Evolutionary conservation across 73 alveolate genomes (phyloP).

Genomic region (Symbiodinium natans): DNA sequence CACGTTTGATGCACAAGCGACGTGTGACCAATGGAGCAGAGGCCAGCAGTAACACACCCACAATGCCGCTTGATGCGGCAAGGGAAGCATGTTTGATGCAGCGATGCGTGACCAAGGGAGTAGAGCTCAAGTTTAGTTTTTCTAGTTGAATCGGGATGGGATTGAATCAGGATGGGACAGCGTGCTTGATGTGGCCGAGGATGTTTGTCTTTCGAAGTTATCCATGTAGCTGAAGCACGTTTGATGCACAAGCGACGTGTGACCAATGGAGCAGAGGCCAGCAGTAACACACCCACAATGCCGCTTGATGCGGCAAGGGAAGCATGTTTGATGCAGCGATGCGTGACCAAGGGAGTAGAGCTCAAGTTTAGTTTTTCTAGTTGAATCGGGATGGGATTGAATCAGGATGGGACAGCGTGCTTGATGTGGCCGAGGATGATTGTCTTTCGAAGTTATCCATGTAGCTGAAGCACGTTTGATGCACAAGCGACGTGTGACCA

Average conservation of each 20-base stretch:
- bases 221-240: not conserved
- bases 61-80: not conserved
- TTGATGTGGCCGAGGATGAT: not conserved
- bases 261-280: not conserved
- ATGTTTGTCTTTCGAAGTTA: not conserved
- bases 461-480: not conserved
- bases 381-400: not conserved
- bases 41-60: not conserved
- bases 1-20: not conserved
- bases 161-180: no score
- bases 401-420: no score
- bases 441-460: not conserved
- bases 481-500: not conserved
- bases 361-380: no score
- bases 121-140: no score
- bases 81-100: no score
- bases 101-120: not conserved
- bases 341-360: not conserved
- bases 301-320: not conserved
- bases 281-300: not conserved
- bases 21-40: not conserved
- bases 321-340: not conserved
- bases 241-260: not conserved
- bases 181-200: not conserved
- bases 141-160: not conserved